Evolutionary conservation across 2,329 filamentous ascomycete genomes (phyloP).

Genomic region (Claviceps pazoutovae): DNA sequence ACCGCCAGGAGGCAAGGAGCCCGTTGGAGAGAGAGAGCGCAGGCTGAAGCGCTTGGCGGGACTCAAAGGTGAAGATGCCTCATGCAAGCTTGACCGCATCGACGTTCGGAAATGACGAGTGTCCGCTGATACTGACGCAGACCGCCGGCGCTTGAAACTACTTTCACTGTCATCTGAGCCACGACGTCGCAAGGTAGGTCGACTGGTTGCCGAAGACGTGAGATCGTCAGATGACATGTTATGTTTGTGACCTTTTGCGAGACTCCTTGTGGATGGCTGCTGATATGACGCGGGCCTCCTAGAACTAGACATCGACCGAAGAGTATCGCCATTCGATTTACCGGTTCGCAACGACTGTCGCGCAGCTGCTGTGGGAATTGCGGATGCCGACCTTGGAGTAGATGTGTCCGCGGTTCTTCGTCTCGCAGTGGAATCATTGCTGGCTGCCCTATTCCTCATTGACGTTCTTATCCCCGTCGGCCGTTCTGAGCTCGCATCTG

Average conservation of each 20-base stretch:
- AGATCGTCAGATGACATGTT: conserved; percentile 14
- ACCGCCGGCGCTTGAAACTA: conserved; percentile 60
- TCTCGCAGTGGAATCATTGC: neutral
- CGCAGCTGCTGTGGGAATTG: conserved; percentile 8
- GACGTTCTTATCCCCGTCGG: conserved; percentile 20
- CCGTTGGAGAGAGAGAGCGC: conserved; percentile 53
- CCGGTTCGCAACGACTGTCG: conserved; percentile 13
- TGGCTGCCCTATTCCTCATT: conserved; percentile 12
- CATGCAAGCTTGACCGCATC: conserved; percentile 40
- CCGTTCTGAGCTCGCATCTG: conserved; percentile 7
- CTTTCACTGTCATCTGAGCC: conserved; percentile 60
- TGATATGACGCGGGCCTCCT: conserved; percentile 19
- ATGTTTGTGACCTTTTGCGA: conserved; percentile 10
- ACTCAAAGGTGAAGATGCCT: conserved; percentile 16
- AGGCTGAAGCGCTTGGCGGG: conserved; percentile 51
- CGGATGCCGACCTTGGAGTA: neutral
- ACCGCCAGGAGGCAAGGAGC: conserved; percentile 13
- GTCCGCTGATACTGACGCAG: conserved; percentile 23
- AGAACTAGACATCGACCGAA: conserved; percentile 5
- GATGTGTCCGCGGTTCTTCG: neutral
- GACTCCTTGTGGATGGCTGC: conserved; percentile 7
- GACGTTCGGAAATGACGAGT: conserved; percentile 55
- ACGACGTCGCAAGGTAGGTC: conserved; percentile 32
- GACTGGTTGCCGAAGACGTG: conserved; percentile 10
- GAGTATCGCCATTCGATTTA: conserved; percentile 4